Evolutionary conservation across 2,329 filamentous ascomycete species (phyloP).

Genomic region (Ophiostoma pallidulum): DNA sequence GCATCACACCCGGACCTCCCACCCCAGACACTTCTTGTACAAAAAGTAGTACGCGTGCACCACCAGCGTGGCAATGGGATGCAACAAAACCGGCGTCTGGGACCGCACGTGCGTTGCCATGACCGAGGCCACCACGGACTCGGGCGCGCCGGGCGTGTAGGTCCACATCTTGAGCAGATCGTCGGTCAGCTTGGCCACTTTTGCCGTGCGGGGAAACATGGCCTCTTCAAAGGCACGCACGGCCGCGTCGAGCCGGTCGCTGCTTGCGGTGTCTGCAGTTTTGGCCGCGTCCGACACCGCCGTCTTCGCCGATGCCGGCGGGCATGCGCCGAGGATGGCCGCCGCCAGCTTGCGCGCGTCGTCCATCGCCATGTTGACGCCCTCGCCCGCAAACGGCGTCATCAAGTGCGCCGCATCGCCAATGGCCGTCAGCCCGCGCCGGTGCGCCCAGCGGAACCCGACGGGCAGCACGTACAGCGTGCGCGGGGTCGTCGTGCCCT

Average conservation of each 20-base stretch:
- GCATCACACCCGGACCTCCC: slow-evolving; percentile 3
- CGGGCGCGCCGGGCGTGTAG: slow-evolving; percentile 36
- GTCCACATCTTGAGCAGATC: slow-evolving; percentile 35
- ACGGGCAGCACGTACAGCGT: slow-evolving; percentile 45
- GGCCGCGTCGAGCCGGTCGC: slow-evolving; percentile 22
- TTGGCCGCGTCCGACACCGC: neutral
- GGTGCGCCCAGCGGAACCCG: slow-evolving; percentile 37
- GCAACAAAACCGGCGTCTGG: slow-evolving; percentile 1
- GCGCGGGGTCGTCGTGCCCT: slow-evolving; percentile 30
- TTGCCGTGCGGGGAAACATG: slow-evolving; percentile 28
- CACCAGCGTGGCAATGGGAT: slow-evolving; percentile 2
- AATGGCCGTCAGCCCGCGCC: slow-evolving; percentile 41
- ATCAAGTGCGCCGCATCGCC: slow-evolving; percentile 54
- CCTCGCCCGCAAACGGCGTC: slow-evolving; percentile 49
- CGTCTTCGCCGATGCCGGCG: slow-evolving; percentile 14
- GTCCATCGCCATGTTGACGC: slow-evolving; percentile 48
- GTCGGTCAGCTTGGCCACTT: slow-evolving; percentile 20
- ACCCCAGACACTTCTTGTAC: slow-evolving; percentile 2
- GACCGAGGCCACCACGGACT: slow-evolving; percentile 30
- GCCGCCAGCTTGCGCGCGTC: slow-evolving; percentile 42
- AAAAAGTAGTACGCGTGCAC: slow-evolving; percentile 9
- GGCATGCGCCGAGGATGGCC: slow-evolving; percentile 33
- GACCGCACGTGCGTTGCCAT: slow-evolving; percentile 22
- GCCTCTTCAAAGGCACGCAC: slow-evolving; percentile 30
- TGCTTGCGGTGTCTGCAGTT: too few relatives aligned